phyloP scores from a whole-genome alignment of 441 rosid species.

The Arabidopsis lyrata region DNA sequence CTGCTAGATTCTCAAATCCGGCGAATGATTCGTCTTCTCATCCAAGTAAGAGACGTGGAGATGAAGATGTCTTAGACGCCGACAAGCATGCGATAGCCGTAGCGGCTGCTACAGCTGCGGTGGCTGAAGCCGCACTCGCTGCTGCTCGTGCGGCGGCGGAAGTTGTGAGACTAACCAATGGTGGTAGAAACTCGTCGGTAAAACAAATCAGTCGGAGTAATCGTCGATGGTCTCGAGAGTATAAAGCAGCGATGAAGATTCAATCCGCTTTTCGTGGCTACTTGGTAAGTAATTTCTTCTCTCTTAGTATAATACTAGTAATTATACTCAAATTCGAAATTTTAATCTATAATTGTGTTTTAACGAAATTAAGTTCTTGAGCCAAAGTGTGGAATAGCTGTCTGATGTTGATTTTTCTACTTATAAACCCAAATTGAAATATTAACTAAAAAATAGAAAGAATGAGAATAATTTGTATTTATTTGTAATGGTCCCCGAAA shows the following conservation, averaged over 20 bases:
- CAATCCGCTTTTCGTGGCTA: constrained; percentile 80
- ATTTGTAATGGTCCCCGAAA: constrained; percentile 44
- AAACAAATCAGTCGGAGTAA: constrained; percentile 34
- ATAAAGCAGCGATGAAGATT: constrained; percentile 57
- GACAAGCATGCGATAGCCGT: constrained; percentile 75
- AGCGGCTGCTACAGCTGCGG: constrained; percentile 76
- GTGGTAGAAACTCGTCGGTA: constrained; percentile 35
- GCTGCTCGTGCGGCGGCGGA: constrained; percentile 81
- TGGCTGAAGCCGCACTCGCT: constrained; percentile 74
- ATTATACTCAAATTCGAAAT: neutral
- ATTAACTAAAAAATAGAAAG: constrained; percentile 13
- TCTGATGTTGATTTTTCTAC: constrained; percentile 44
- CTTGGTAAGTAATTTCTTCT: constrained; percentile 59
- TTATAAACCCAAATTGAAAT: constrained; percentile 15
- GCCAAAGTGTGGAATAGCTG: constrained; percentile 37
- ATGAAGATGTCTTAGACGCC: constrained; percentile 52
- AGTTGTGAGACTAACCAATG: constrained; percentile 63
- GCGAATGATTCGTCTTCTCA: constrained; percentile 40
- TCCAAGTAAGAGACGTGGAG: constrained; percentile 30
- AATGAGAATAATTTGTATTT: constrained; percentile 32
- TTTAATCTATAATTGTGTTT: constrained; percentile 24
- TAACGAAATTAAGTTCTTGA: neutral
- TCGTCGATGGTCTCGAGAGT: constrained; percentile 46
- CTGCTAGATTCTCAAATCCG: constrained; percentile 47
- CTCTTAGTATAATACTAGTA: neutral